phyloP scores from a whole-genome alignment of 768 basidiomycete genomes.

The Rubroboletus satanas region DNA sequence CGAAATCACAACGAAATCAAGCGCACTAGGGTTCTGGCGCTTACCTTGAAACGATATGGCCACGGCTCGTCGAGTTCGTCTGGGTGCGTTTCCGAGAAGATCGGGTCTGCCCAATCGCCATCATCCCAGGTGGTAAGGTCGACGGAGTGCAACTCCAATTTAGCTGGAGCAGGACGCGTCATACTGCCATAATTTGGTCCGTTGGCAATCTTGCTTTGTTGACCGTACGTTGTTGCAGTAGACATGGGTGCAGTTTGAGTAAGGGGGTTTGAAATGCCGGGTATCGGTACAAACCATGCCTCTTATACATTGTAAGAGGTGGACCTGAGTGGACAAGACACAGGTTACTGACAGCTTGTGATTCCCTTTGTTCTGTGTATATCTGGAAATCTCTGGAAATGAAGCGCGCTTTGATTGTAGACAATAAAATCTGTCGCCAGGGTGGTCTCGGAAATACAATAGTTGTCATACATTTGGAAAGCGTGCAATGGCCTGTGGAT shows the following conservation, averaged over 20 bases:
- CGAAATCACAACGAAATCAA: background rate
- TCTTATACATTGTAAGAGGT: constrained; percentile 12
- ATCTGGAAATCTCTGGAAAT: constrained; percentile 6
- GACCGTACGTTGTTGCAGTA: background rate
- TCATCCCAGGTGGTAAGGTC: constrained; percentile 29
- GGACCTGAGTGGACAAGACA: constrained; percentile 11
- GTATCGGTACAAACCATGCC: background rate
- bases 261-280: background rate
- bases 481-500: background rate
- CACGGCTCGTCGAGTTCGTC: constrained; percentile 47
- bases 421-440: constrained; percentile 7
- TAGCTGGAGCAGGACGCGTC: background rate
- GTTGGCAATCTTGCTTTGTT: constrained; percentile 1
- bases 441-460: constrained; percentile 5
- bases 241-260: constrained; percentile 2
- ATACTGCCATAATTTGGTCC: background rate
- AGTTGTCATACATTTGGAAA: background rate
- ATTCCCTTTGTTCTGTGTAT: constrained; percentile 14
- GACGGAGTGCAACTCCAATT: constrained; percentile 16
- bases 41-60: constrained; percentile 48
- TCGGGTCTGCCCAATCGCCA: constrained; percentile 12
- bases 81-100: constrained; percentile 30
- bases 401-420: constrained; percentile 5
- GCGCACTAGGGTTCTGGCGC: background rate
- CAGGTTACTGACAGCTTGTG: constrained; percentile 15